Evolutionary conservation across 345 rosid species (phyloP).

Genomic region (Rhodomyrtus tomentosa): DNA sequence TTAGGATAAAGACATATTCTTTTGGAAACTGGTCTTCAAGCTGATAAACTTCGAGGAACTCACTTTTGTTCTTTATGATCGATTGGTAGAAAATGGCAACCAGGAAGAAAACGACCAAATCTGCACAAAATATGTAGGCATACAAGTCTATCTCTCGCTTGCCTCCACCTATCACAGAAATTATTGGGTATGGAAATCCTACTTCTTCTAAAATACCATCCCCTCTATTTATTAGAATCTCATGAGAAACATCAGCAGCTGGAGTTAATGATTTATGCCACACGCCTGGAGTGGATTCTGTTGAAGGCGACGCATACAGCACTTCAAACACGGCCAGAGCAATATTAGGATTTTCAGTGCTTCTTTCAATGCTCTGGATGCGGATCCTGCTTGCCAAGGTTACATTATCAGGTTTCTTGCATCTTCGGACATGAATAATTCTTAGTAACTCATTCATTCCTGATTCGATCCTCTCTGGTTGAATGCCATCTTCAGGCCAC

Average conservation of each 20-base stretch:
- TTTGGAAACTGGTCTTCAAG: conserved; percentile 40
- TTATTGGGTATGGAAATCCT: conserved; percentile 24
- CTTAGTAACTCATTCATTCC: conserved; percentile 23
- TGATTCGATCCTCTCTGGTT: conserved; percentile 25
- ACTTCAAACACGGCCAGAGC: conserved; percentile 37
- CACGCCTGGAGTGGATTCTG: conserved; percentile 1
- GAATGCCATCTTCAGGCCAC: conserved; percentile 39
- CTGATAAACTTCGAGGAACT: conserved; percentile 41
- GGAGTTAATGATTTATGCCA: conserved; percentile 28
- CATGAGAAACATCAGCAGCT: conserved; percentile 33
- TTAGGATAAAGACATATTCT: conserved; percentile 28
- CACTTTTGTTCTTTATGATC: conserved; percentile 32
- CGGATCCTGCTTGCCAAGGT: conserved; percentile 20
- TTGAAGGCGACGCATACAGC: conserved; percentile 19
- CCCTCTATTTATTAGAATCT: conserved; percentile 20
- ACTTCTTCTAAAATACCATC: conserved; percentile 14
- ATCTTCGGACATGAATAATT: conserved; percentile 16
- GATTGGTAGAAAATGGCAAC: conserved; percentile 29
- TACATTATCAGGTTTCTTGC: conserved; percentile 6
- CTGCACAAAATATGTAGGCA: conserved; percentile 37
- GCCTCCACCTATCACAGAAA: conserved; percentile 34
- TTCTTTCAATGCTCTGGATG: conserved; percentile 29
- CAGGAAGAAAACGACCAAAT: conserved; percentile 30
- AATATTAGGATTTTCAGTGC: conserved; percentile 19
- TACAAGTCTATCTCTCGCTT: conserved; percentile 31